Base-by-base conservation (phyloP, 1,284 basidiomycete species). In the Earliella scabrosa region DNA sequence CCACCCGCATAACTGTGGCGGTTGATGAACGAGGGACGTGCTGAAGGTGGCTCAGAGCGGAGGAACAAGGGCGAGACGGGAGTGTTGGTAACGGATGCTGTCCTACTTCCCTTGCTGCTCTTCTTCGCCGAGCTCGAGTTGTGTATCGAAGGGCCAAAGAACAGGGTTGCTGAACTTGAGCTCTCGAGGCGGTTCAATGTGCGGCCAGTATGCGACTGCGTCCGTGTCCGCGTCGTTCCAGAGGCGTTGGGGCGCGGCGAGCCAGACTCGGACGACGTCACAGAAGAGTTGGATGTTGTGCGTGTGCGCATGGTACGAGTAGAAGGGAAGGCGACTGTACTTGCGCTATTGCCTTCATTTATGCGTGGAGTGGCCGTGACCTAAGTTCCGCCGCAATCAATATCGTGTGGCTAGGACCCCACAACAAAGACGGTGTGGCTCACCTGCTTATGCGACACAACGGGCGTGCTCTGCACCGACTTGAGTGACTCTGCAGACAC, bases 81-180 rank as follows among this genome's bases (percentile, higher is more conserved):
- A 11, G 50, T 48, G 36, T 41, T 48, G 23, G 21, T 48, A 18
- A 46, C 27, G 7, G 61, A 58, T 2, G 56, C 35, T 13, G 53
- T 52, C 50, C 50, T 43, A 24, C 48, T 47, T 10, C 46, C 39
- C 45, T 60, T 57, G 40, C 57, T 45, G 20, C 54, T 58, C 39
- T 63, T 64, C 38, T 59, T 65, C 21, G 10, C 36, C 36, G 36
- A 20, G n/a, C 23, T 41, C 6, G 21, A 14, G 63, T 48, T 16
- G 60, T 61, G 35, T 55, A 90, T 87, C 27, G 82, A 64, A 6
- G 88, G 87, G 1, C 88, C 87, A 63, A 91, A 91, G 69, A 92
- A 91, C 6, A 88, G 69, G 0, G 88, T 87, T 4, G 86, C 87
- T 2, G 87, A 85, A 34, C 73, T 72, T n/a, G 69, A 61, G 53